Conservation (phyloP, 345 rosid species). For the Litchi chinensis region DNA sequence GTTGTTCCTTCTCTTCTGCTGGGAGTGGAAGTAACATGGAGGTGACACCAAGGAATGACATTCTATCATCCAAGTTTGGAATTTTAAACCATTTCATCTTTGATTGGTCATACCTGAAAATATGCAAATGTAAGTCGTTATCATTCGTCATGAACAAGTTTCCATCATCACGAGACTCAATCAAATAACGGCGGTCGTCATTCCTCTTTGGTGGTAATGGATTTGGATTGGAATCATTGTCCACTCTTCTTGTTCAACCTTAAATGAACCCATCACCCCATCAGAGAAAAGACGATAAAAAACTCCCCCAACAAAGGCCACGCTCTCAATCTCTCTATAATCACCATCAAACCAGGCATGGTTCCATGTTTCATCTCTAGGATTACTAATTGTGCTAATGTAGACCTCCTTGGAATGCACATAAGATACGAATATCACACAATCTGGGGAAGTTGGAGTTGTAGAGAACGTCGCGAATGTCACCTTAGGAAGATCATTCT, state of each 20-base stretch:
- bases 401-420: not conserved
- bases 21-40: too few species aligned
- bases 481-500: too few species aligned
- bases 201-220: not conserved
- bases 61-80: too few species aligned
- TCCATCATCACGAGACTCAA: not conserved
- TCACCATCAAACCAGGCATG: not conserved
- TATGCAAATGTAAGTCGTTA: too few species aligned
- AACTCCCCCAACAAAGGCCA: not conserved
- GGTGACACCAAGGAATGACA: too few species aligned
- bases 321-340: not conserved
- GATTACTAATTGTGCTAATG: not conserved
- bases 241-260: not conserved
- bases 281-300: not conserved
- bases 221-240: not conserved
- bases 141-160: too few species aligned
- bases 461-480: not conserved
- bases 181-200: not conserved
- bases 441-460: not conserved
- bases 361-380: not conserved
- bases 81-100: too few species aligned
- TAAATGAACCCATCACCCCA: not conserved
- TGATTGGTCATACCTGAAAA: too few species aligned
- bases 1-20: too few species aligned
- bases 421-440: not conserved